A percentile compares a stretch with the other conserved stretches of the same genome.
Conservation (phyloP, 495 filamentous ascomycete genomes). For the Penicillium silybi region DNA sequence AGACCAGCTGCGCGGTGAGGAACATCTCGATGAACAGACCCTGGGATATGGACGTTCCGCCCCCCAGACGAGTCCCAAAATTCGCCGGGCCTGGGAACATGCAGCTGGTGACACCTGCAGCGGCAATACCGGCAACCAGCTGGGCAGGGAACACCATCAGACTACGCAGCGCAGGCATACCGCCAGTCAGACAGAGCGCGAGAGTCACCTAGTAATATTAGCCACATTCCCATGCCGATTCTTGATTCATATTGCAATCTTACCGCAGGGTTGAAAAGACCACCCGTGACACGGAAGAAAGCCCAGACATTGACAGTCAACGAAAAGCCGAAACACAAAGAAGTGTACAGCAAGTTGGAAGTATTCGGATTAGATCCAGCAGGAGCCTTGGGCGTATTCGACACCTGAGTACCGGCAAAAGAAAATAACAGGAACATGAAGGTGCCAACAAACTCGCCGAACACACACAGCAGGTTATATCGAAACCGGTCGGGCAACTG, state of each 20-base stretch:
- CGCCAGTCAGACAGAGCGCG: conserved; percentile 54
- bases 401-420: conserved; percentile 73
- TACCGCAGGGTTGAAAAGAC: conserved; percentile 78
- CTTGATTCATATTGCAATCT: conserved; percentile 1
- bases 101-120: conserved; percentile 56
- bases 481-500: conserved; percentile 31
- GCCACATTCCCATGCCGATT: not conserved
- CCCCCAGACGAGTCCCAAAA: conserved; percentile 57
- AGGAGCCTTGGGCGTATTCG: conserved; percentile 46
- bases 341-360: conserved; percentile 61
- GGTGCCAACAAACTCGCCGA: conserved; percentile 75
- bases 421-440: conserved; percentile 82
- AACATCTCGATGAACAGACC: conserved; percentile 80
- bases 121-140: conserved; percentile 54
- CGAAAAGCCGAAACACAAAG: conserved; percentile 69
- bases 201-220: conserved; percentile 48
- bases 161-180: conserved; percentile 49
- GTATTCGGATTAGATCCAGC: conserved; percentile 38
- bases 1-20: conserved; percentile 70
- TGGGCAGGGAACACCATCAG: conserved; percentile 51
- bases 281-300: conserved; percentile 77
- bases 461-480: conserved; percentile 54
- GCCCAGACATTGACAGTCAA: conserved; percentile 81
- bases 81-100: conserved; percentile 61
- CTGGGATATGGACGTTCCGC: conserved; percentile 54